These are phyloP conservation scores for Aspergillus phoenicis DNA, from an alignment of 2,329 filamentous ascomycete species.

Conservation along the genomic window DNA sequence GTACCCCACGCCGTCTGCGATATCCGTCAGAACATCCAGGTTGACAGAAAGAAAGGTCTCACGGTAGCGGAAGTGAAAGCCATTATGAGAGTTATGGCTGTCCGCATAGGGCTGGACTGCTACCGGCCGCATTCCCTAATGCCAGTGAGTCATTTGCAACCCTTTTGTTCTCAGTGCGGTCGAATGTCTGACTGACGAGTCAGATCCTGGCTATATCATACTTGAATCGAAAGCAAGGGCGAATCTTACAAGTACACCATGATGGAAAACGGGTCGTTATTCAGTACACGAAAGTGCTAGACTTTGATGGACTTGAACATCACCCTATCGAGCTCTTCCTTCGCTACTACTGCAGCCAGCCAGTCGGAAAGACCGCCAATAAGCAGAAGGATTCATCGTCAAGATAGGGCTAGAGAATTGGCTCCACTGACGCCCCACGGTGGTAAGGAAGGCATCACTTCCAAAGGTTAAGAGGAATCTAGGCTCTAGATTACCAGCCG, in stretches of 20 bases:
- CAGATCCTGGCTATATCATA: slow-evolving; percentile 15
- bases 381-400: background rate
- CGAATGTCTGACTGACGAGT: background rate
- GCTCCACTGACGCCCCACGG: background rate
- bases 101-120: slow-evolving; percentile 6
- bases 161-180: background rate
- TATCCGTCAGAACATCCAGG: background rate
- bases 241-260: slow-evolving; percentile 16
- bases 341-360: slow-evolving; percentile 15
- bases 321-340: slow-evolving; percentile 9
- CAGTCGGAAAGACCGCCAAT: background rate
- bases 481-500: background rate
- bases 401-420: background rate
- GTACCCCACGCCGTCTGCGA: slow-evolving; percentile 9
- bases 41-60: background rate
- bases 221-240: background rate
- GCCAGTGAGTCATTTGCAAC: slow-evolving; percentile 6
- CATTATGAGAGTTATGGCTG: slow-evolving; percentile 10
- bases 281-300: slow-evolving; percentile 5
- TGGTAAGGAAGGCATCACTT: background rate
- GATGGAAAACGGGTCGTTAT: slow-evolving; percentile 9
- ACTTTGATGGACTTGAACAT: background rate
- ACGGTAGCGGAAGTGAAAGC: slow-evolving; percentile 10
- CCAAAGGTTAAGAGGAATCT: background rate
- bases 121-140: slow-evolving; percentile 2